Base-by-base conservation (phyloP, 306 rosid species). In the Nissolia schottii region DNA sequence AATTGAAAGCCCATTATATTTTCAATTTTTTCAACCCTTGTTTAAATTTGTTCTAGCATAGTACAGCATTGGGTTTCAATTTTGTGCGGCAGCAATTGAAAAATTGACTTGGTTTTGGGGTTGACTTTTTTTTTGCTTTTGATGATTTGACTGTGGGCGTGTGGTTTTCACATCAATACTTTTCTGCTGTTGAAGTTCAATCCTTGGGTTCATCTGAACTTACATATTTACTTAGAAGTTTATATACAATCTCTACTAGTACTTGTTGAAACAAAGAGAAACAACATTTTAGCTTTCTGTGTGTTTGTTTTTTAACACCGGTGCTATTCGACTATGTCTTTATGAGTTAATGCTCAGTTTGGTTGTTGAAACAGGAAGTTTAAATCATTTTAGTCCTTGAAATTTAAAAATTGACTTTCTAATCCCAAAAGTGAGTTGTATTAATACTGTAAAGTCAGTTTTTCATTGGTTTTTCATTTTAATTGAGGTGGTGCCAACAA, bases 121-220 rank as follows among this genome's bases (percentile, higher is more conserved):
- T 59, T 70, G 73, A 61, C 58, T 61, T 11, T 7, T 2, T 11
- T 7, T 2, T 64, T 41, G 70, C 10, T 11, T 74, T 74, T 53
- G 77, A 40, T 78, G 63, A 76, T 70, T 61, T 70, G 67, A 34
- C 37, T 49, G 35, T 67, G 45, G 40, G 67, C 48, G 5, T 49
- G 50, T 55, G 37, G 37, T 46, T 57, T 63, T 2, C n/a, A 31
- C 32, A 12, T 37, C 58, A 14, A 57, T 53, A 25, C 51, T 49
- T 65, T 67, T 35, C 61, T 28, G 63, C 6, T 62, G 80, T 24
- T 25, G 13, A 55, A 35, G 20, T 35, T 55, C 31, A 31, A 56
- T n/a, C 15, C 27, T 48, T 64, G 37, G 76, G 65, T 68, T 68
- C 34, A 56, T 75, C 28, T 24, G 32, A 67, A 37, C 12, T 46